Evolutionary conservation across 495 filamentous ascomycete species (phyloP), one percentile per base, ranked within the genome.

Genomic region (Penicillium salamii): DNA sequence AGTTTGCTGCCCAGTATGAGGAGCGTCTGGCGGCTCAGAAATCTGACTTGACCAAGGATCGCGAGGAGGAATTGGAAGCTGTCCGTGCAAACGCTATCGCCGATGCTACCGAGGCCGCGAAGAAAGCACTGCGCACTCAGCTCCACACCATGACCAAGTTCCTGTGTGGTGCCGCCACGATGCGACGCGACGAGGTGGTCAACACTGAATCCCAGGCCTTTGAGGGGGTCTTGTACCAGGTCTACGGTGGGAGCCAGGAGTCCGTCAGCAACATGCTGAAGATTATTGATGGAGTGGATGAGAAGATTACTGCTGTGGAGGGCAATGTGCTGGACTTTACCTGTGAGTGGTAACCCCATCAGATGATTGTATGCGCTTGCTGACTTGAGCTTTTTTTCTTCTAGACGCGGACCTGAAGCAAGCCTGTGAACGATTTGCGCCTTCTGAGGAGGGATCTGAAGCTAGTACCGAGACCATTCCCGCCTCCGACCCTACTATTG

Each of bases 261-360:
- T 91, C 91, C 14, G 89, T 99, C 13, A 74, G 78, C 29, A 81
- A 88, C 11, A 92, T 95, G 75, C 63, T 90, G 54, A 95, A 89
- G 70, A 73, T 99, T 32, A 87, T 95, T 46, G 76, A 89, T 37
- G 93, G 91, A 20, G 80, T 78, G 19, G 82, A 88, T 28, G 91
- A 97, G 49, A 78, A 76, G 54, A 80, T 90, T 1, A 59, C 67
- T 39, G 84, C 80, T 41, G 83, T 87, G 23, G 78, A 81, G 37
- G 82, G 85, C 13, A 79, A 82, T 3, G 51, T 64, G 13, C 75
- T 92, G 26, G 76, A 85, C 29, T 76, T 87, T 41, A 89, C 86
- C n/a, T 97, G 90, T 95, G 69, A 76, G 89, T 70, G 17, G 17
- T 14, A 4, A 8, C 31, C 54, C 7, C 12, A 31, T 11, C n/a